Evolutionary conservation across 2,329 filamentous ascomycete species (phyloP).

Genomic region (Mycosphaerella sp.): DNA sequence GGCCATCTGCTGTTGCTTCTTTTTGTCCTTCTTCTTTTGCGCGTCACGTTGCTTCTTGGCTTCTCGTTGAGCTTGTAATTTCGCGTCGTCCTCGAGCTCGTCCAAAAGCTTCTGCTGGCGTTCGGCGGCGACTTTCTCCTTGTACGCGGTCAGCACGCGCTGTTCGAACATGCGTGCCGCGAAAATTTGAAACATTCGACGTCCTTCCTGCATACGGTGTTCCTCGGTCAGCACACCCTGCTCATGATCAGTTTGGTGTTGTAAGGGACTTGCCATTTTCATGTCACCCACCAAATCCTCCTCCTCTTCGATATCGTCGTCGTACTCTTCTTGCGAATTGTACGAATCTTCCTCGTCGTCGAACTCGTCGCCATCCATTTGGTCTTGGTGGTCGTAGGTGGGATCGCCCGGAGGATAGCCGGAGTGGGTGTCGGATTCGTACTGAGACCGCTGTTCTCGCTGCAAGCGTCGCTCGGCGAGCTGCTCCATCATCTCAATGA

Average conservation of each 20-base stretch:
- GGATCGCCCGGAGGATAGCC: conserved; percentile 43
- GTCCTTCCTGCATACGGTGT: conserved; percentile 97
- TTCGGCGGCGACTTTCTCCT: conserved; percentile 91
- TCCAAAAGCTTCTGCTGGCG: conserved; percentile 85
- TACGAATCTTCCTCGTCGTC: conserved; percentile 68
- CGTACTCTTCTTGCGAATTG: conserved; percentile 57
- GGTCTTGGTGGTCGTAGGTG: conserved; percentile 58
- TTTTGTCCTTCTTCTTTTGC: conserved; percentile 92
- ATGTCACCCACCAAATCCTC: conserved; percentile 52
- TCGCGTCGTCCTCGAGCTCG: conserved; percentile 80
- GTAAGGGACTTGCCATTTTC: conserved; percentile 19
- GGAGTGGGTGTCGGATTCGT: conserved; percentile 54
- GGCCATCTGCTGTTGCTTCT: conserved; percentile 77
- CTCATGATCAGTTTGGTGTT: conserved; percentile 36
- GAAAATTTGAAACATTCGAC: conserved; percentile 99
- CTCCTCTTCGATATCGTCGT: conserved; percentile 53
- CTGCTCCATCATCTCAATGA: conserved; percentile 99
- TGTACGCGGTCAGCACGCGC: conserved; percentile 90
- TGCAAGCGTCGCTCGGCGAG: conserved; percentile 95
- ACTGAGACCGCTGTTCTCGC: conserved; percentile 82
- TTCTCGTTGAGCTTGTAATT: conserved; percentile 68
- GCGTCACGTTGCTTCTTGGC: conserved; percentile 92
- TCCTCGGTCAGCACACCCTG: conserved; percentile 97
- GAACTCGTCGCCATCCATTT: conserved; percentile 66
- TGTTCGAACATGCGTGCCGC: conserved; percentile 99